Evolutionary conservation across 78 protist species (phyloP).

Genomic region (Dictyostelium brefeldianum): DNA sequence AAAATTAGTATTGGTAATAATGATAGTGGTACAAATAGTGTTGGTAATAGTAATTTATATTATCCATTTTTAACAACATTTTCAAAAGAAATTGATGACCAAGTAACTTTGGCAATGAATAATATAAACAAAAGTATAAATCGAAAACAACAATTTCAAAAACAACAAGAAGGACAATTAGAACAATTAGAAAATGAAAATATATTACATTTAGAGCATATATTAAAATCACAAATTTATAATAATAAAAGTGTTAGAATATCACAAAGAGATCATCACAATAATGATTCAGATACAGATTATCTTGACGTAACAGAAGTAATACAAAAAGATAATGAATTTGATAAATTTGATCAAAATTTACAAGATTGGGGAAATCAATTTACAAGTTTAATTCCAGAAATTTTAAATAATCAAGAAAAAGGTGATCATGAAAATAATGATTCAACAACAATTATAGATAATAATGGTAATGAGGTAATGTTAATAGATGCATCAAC

Average conservation of each 20-base stretch:
- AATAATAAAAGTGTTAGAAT: too few relatives aligned
- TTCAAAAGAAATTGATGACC: not conserved
- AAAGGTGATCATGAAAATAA: not conserved
- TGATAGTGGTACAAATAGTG: not conserved
- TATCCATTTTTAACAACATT: not conserved
- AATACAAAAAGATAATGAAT: not conserved
- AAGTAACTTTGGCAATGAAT: not conserved
- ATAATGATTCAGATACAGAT: too few relatives aligned
- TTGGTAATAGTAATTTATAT: not conserved
- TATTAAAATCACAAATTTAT: too few relatives aligned
- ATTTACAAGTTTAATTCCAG: not conserved
- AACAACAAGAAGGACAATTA: not conserved
- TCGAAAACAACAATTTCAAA: not conserved
- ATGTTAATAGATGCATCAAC: not conserved
- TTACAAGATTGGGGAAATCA: conserved; percentile 16
- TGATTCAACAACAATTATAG: not conserved
- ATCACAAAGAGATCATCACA: too few relatives aligned
- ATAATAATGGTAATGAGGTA: not conserved
- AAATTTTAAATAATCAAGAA: not conserved
- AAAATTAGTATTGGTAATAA: not conserved
- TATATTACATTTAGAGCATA: too few relatives aligned
- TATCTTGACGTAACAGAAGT: too few relatives aligned
- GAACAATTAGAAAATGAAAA: not conserved
- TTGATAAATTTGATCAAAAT: not conserved
- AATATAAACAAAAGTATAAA: not conserved